phyloP scores from a whole-genome alignment of 2,329 filamentous ascomycete species.

The Sclerotinia glacialis region DNA sequence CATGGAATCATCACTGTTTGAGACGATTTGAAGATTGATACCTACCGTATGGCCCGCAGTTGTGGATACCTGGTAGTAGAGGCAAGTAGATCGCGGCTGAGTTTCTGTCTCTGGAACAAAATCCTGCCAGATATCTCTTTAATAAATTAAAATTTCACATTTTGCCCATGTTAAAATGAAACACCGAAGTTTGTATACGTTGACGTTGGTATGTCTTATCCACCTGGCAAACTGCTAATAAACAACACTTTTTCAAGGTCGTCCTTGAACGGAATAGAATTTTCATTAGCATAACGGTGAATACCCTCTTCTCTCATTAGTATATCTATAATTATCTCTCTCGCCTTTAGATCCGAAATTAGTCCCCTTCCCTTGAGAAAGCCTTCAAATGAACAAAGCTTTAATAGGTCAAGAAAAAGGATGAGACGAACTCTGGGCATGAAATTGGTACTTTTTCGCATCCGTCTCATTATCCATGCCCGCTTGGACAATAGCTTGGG shows the following conservation, averaged over 20 bases:
- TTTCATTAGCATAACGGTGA: slow-evolving; percentile 6
- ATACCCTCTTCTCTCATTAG: slow-evolving; percentile 14
- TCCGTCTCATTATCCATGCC: neutral
- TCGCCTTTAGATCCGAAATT: neutral
- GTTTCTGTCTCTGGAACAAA: slow-evolving; percentile 3
- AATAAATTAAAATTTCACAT: neutral
- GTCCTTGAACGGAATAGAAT: neutral
- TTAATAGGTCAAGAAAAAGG: slow-evolving; percentile 9
- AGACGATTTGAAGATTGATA: neutral
- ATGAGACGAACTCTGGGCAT: slow-evolving; percentile 18
- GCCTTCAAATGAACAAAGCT: slow-evolving; percentile 16
- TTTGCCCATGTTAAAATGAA: neutral
- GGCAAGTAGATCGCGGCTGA: slow-evolving; percentile 4
- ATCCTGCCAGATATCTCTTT: neutral
- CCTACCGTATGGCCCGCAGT: neutral
- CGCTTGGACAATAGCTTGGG: neutral
- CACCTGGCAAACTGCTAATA: neutral
- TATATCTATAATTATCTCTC: slow-evolving; percentile 18
- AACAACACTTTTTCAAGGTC: neutral
- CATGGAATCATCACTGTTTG: neutral
- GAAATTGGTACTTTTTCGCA: neutral
- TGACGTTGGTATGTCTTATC: neutral
- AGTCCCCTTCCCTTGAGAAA: neutral
- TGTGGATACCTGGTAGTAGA: neutral
- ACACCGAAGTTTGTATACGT: neutral